Conservation (phyloP, 306 rosid species). For the Myrica gale region DNA sequence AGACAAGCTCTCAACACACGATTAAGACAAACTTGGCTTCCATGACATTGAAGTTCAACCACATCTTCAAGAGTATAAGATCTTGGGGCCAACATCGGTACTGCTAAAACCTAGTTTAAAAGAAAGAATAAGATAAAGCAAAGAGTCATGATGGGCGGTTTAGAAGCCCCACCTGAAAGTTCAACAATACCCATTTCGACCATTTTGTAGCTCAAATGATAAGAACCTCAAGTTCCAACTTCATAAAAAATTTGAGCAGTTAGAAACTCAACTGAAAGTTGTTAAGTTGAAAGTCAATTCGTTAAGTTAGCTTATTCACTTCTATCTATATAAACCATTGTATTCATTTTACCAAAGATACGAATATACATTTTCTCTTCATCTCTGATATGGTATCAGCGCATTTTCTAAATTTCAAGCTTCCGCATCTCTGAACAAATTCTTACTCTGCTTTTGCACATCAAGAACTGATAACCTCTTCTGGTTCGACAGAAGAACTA, state of each 20-base stretch:
- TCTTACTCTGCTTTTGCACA: no score
- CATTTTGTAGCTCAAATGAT: background rate
- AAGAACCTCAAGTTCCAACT: background rate
- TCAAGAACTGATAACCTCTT: no score
- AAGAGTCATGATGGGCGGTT: background rate
- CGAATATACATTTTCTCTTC: no score
- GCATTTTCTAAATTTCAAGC: no score
- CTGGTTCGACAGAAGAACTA: no score
- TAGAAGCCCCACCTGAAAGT: background rate
- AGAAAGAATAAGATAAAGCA: background rate
- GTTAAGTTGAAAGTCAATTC: no score
- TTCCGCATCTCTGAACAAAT: no score
- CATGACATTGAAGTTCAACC: slow-evolving; percentile 94
- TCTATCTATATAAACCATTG: no score
- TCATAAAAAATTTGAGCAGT: background rate
- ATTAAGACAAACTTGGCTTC: slow-evolving; percentile 83
- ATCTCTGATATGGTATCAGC: no score
- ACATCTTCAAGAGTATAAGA: slow-evolving; percentile 96
- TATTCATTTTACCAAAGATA: no score
- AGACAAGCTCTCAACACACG: slow-evolving; percentile 87
- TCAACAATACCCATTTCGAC: background rate
- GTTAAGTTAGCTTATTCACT: no score
- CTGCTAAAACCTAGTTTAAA: slow-evolving; percentile 50
- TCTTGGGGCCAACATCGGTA: slow-evolving; percentile 93
- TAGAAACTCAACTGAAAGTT: no score